Evolutionary conservation across 129 eudicot species (phyloP).

Genomic region (Ambrosia trifida): DNA sequence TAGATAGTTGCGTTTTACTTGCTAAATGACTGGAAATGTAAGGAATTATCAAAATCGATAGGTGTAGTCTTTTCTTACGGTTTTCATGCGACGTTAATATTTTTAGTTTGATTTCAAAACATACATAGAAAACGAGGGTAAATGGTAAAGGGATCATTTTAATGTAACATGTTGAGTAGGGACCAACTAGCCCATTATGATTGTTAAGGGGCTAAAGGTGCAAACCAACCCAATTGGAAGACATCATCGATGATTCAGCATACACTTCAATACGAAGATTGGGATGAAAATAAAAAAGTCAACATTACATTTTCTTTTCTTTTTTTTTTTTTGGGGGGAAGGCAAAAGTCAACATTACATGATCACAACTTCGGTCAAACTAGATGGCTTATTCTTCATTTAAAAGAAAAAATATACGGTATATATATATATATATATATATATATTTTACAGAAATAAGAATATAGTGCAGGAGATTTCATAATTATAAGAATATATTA

Average conservation of each 20-base stretch:
- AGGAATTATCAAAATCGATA: no score
- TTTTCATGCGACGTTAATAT: no score
- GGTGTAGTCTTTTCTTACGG: no score
- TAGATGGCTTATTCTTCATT: not conserved
- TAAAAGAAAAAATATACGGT: not conserved
- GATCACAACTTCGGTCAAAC: not conserved
- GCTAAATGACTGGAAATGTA: no score
- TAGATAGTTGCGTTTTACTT: no score
- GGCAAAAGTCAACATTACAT: no score
- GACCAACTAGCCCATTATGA: not conserved
- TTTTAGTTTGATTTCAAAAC: not conserved
- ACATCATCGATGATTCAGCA: slow-evolving; percentile 32
- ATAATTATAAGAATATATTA: no score
- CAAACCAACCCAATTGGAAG: not conserved
- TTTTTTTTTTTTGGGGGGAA: no score
- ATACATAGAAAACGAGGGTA: not conserved
- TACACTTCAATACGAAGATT: not conserved
- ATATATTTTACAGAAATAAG: not conserved
- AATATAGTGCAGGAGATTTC: no score
- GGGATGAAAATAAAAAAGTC: not conserved
- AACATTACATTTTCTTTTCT: not conserved
- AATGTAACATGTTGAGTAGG: not conserved
- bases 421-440: not conserved
- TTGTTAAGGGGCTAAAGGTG: slow-evolving; percentile 17
- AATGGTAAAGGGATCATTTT: not conserved